phyloP scores from a whole-genome alignment of 2,329 filamentous ascomycete species.

The Fusarium verrucosum region DNA sequence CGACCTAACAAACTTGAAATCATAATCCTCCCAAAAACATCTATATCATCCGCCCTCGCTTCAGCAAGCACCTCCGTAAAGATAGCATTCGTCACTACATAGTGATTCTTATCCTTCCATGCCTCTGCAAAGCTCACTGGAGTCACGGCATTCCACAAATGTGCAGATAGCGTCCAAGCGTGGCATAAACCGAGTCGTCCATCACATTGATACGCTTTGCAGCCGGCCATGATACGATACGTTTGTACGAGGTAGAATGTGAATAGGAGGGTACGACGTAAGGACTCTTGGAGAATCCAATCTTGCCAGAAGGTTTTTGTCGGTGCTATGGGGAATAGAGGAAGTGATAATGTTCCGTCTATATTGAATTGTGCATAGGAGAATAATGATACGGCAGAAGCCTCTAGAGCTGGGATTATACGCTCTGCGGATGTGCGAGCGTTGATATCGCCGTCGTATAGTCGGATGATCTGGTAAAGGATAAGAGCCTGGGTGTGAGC shows the following conservation, averaged over 20 bases:
- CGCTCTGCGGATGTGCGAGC: slow-evolving; percentile 52
- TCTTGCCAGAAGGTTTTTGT: slow-evolving; percentile 58
- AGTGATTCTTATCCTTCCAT: slow-evolving; percentile 51
- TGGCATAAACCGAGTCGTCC: slow-evolving; percentile 46
- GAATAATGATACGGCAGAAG: slow-evolving; percentile 48
- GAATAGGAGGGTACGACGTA: slow-evolving; percentile 61
- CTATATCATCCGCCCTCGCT: slow-evolving; percentile 54
- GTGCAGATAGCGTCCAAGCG: slow-evolving; percentile 53
- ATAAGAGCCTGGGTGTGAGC: slow-evolving; percentile 59
- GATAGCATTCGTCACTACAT: slow-evolving; percentile 47
- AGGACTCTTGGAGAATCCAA: slow-evolving; percentile 64
- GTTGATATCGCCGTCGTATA: slow-evolving; percentile 62
- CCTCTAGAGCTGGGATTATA: slow-evolving; percentile 48
- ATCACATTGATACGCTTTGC: slow-evolving; percentile 41
- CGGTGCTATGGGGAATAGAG: slow-evolving; percentile 51
- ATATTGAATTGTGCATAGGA: slow-evolving; percentile 47
- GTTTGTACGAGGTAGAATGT: slow-evolving; percentile 56
- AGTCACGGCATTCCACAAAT: slow-evolving; percentile 51
- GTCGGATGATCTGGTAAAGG: slow-evolving; percentile 59
- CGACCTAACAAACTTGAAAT: slow-evolving; percentile 46
- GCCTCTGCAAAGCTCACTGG: slow-evolving; percentile 51
- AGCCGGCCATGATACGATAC: slow-evolving; percentile 49
- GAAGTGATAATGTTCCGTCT: slow-evolving; percentile 36
- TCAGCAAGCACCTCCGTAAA: slow-evolving; percentile 45
- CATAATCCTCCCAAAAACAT: slow-evolving; percentile 54